These are phyloP conservation scores for Verticillium nonalfalfae DNA, from an alignment of 2,329 filamentous ascomycete species.

Conservation along the genomic window DNA sequence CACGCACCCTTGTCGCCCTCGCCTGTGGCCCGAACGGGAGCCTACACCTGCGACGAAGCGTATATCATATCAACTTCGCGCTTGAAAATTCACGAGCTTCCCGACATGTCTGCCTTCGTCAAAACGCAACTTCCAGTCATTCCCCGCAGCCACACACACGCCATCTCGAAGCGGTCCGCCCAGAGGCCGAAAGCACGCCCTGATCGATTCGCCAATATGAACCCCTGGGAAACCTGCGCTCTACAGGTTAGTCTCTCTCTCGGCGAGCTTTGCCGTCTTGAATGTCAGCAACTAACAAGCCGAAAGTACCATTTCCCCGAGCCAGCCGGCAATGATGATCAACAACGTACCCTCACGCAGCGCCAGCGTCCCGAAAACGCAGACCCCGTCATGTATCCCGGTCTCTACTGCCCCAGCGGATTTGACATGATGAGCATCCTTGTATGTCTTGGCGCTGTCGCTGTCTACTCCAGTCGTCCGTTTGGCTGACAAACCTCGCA, in stretches of 20 bases:
- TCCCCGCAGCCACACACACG: conserved; percentile 1
- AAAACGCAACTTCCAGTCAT: not conserved
- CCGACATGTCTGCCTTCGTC: not conserved
- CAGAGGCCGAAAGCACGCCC: conserved; percentile 1
- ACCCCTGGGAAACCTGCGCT: conserved; percentile 27
- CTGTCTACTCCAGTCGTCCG: not conserved
- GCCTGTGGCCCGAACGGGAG: not conserved
- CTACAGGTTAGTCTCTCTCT: conserved; percentile 19
- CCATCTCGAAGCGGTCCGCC: not conserved
- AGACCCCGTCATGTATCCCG: conserved; percentile 48
- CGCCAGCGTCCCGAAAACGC: conserved; percentile 8
- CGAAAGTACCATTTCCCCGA: conserved; percentile 19
- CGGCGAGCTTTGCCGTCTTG: not conserved
- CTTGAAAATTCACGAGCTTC: not conserved
- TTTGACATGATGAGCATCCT: conserved; percentile 51
- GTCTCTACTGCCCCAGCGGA: conserved; percentile 48
- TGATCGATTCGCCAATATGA: conserved; percentile 15
- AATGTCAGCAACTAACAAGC: not conserved
- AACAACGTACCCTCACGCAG: conserved; percentile 7
- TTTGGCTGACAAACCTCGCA: conserved; percentile 16
- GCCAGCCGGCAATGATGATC: conserved; percentile 10
- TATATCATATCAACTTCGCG: conserved; percentile 4
- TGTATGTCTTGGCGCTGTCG: conserved; percentile 26
- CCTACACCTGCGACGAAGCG: not conserved
- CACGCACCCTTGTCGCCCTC: not conserved